Base-by-base conservation (phyloP, 1,284 basidiomycete species). In the Leccinum subspadiceum region DNA sequence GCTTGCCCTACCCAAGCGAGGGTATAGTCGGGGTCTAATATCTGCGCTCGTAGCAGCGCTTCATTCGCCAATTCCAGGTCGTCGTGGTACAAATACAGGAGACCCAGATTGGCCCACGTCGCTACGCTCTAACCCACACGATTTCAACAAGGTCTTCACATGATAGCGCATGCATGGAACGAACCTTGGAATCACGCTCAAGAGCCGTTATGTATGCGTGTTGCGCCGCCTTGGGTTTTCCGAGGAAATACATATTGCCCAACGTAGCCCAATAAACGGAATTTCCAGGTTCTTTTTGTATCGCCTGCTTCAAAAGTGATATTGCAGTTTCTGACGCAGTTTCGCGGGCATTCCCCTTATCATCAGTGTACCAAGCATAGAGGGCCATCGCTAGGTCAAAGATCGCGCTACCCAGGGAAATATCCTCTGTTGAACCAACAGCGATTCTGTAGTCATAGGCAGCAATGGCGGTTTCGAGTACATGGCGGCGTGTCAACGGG, bases 1-100 rank as follows among this genome's bases (percentile, higher is more conserved):
- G 89, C 94, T 72, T 96, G 95, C 1, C 96, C 97, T 13, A 97
- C 82, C 97, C 97, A 99, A n/a, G 94, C 89, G 29, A 87, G 73
- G 0, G 90, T 83, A 75, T 89, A 91, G 68, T 98, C 96, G 2
- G 97, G 94, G 76, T 98, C 94, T 20, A 96, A 80, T 10, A 89
- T 89, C 72, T 98, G 96, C 13, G 96, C 93, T 64, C 89, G 89
- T 67, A 90, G 83, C 67, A 99, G 87, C 1, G 92, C 88, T 70
- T 96, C 87, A 65, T 92, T 92, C 0, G 96, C 94, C 33, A 99
- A 79, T 60, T 94, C 90, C 0, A 81, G 68, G 72, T 99, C 96
- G 29, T 84, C 80, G 65, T 96, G 82, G 58, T 89, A 77, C n/a
- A 96, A 80, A 73, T 96, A 99, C 52, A 99, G 79, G 59, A 98